phyloP scores from a whole-genome alignment of 2,329 filamentous ascomycete genomes.

The Colletotrichum navitas region DNA sequence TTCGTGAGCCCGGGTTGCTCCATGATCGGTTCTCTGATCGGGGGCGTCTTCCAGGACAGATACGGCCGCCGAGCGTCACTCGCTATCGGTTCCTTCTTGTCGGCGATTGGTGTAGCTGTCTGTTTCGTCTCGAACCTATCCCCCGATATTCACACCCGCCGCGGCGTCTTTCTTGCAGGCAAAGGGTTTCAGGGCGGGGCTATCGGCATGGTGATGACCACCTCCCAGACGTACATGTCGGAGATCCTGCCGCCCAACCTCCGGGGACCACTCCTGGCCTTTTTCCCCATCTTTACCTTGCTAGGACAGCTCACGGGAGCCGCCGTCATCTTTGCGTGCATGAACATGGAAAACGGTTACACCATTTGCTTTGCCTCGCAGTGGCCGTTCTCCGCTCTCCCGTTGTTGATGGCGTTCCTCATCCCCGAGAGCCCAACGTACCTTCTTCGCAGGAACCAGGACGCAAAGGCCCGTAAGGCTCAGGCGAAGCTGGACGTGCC shows the following conservation, averaged over 20 bases:
- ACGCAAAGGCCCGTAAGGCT: conserved; percentile 57
- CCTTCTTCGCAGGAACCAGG: conserved; percentile 57
- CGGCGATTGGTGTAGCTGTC: conserved; percentile 53
- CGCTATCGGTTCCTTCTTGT: conserved; percentile 52
- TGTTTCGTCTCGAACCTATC: conserved; percentile 45
- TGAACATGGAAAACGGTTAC: conserved; percentile 52
- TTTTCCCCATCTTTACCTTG: conserved; percentile 63
- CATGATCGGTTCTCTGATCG: conserved; percentile 53
- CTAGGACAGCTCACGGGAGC: conserved; percentile 62
- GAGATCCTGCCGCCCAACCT: conserved; percentile 61
- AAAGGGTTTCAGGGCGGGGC: conserved; percentile 60
- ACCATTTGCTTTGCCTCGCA: conserved; percentile 57
- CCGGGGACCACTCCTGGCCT: conserved; percentile 60
- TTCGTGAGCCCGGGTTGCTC: conserved; percentile 54
- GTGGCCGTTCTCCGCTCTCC: conserved; percentile 58
- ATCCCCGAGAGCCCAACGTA: conserved; percentile 66
- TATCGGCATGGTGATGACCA: conserved; percentile 59
- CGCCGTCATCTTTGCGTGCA: conserved; percentile 54
- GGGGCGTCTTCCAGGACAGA: conserved; percentile 56
- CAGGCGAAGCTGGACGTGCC: conserved; percentile 63
- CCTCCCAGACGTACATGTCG: conserved; percentile 62
- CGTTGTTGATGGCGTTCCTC: conserved; percentile 56
- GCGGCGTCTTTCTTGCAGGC: conserved; percentile 57
- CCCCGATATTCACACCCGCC: conserved; percentile 45
- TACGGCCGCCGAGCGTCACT: conserved; percentile 55